Conservation (phyloP, 1,139 yeast species). For the Blastobotrys raffinosifermentans region DNA sequence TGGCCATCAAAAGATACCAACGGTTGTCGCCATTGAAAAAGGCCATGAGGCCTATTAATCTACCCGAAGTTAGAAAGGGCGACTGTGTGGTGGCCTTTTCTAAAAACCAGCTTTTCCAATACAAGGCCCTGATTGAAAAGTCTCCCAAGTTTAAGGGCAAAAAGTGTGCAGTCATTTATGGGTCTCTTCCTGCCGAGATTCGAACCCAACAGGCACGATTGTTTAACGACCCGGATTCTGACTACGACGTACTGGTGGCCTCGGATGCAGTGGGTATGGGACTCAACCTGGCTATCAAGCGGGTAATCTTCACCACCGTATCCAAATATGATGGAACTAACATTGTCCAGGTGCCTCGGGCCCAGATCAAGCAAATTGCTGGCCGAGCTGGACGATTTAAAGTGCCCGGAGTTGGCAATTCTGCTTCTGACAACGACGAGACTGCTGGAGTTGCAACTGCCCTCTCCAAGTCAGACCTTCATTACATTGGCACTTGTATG, state of each 20-base stretch:
- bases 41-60: constrained; percentile 38
- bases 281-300: constrained; percentile 69
- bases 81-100: constrained; percentile 90
- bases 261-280: constrained; percentile 99
- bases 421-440: constrained; percentile 28
- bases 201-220: constrained; percentile 75
- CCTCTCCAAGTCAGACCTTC: constrained; percentile 24
- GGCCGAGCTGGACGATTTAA: constrained; percentile 91
- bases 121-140: constrained; percentile 21
- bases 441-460: constrained; percentile 29
- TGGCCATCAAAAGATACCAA: constrained; percentile 60
- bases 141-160: constrained; percentile 47
- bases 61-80: constrained; percentile 47
- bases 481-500: constrained; percentile 28
- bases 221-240: constrained; percentile 60
- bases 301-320: constrained; percentile 68
- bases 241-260: constrained; percentile 76
- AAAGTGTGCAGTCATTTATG: constrained; percentile 87
- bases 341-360: constrained; percentile 43
- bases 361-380: constrained; percentile 80
- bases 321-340: constrained; percentile 66
- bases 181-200: constrained; percentile 94
- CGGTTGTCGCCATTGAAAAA: constrained; percentile 70
- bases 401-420: constrained; percentile 21
- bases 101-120: constrained; percentile 39